Conservation (phyloP, 75 land plant genomes). For the Pseudotsuga menziesii region DNA sequence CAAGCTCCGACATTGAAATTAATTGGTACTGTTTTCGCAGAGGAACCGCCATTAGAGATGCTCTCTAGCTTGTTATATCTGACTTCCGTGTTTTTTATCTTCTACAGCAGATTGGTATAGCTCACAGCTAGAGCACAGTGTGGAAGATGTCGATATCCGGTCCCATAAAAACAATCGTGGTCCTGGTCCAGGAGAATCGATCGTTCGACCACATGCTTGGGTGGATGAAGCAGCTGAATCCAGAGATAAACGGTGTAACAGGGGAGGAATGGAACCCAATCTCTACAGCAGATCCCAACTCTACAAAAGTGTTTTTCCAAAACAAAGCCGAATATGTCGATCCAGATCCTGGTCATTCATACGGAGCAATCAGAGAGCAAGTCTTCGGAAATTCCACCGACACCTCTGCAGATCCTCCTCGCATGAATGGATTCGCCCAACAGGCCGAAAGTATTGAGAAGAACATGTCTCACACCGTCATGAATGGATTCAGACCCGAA, state of each 20-base stretch:
- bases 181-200: constrained; percentile 59
- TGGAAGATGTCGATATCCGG: no score
- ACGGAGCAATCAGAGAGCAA: constrained; percentile 41
- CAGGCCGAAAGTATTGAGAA: constrained; percentile 28
- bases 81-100: no score
- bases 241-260: constrained; percentile 41
- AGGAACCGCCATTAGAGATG: no score
- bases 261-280: constrained; percentile 43
- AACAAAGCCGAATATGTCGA: constrained; percentile 48
- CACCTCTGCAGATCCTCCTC: constrained; percentile 23
- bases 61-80: no score
- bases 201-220: constrained; percentile 74
- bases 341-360: constrained; percentile 63
- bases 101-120: no score
- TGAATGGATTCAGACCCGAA: constrained; percentile 42
- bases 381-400: constrained; percentile 28
- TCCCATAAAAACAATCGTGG: constrained; percentile 41
- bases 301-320: constrained; percentile 25
- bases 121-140: no score
- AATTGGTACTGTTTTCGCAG: no score
- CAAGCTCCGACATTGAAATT: no score
- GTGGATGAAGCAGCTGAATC: constrained; percentile 47
- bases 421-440: constrained; percentile 41
- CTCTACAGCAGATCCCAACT: constrained; percentile 20
- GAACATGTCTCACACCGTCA: constrained; percentile 21